Evolutionary conservation across 352 stramenopile genomes (phyloP), one percentile per base, ranked within the genome.

Genomic region (Phytophthora sansomeana): DNA sequence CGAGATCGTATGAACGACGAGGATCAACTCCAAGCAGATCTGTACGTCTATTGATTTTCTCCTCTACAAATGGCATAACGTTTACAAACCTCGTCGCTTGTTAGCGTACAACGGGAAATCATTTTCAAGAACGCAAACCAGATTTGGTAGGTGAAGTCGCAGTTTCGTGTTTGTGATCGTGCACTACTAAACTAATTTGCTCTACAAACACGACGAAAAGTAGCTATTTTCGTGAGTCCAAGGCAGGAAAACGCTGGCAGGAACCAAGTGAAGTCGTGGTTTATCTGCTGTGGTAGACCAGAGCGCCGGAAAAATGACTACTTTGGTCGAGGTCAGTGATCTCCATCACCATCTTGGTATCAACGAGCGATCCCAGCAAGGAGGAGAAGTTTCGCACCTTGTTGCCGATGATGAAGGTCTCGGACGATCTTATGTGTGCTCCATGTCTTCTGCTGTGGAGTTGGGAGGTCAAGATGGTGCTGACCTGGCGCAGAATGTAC

Each of bases 401-500:
- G 17, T 8, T 35, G 53, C 50, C 39, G 62, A 66, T 6, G 58
- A 58, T 24, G 63, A 73, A 48, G 57, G 17, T 19, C 44, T 56
- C 5, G 42, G 48, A 11, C 41, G 41, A 6, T 75, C 67, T 1
- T 81, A 72, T 60, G 75, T 80, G 29, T 74, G 60, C 46, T 88
- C 49, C 2, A 64, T 69, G 50, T 75, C 67, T 6, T 70, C 67
- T 24, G 63, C 71, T 28, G 46, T 87, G 5, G 74, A 87, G 52
- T 58, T 89, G 49, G 62, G 64, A 7, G 51, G 68, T 19, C 65
- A 69, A 10, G 54, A 63, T 7, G 28, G 38, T 19, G 36, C 38
- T 28, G 68, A 78, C n/a, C 57, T 89, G 17, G 41, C 62, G 4
- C 44, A 64, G 1, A 83, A 66, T 29, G 70, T 82, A 1, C 78